phyloP scores from a whole-genome alignment of 208 protist genomes.

The Blechomonas ayalai region DNA sequence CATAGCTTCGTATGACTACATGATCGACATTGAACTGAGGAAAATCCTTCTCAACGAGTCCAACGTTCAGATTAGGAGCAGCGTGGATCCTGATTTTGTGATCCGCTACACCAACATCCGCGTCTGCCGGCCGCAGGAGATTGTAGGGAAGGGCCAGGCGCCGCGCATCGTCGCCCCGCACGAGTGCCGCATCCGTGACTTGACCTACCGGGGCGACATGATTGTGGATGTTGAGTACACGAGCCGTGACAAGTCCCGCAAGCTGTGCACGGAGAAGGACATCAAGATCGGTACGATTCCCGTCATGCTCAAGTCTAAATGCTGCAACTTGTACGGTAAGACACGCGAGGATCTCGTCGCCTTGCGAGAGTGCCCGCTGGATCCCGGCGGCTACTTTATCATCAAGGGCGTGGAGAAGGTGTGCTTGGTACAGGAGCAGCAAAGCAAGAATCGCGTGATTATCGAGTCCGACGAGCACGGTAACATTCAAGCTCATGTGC shows the following conservation, averaged over 20 bases:
- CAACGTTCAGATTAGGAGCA: slow-evolving; percentile 85
- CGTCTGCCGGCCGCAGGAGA: slow-evolving; percentile 65
- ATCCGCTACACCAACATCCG: slow-evolving; percentile 87
- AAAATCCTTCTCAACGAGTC: slow-evolving; percentile 86
- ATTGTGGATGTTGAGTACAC: slow-evolving; percentile 86
- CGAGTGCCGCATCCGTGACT: slow-evolving; percentile 93
- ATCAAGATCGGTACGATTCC: slow-evolving; percentile 97
- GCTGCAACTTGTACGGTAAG: slow-evolving; percentile 94
- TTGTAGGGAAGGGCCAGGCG: slow-evolving; percentile 75
- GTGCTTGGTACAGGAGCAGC: slow-evolving; percentile 92
- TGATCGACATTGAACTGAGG: slow-evolving; percentile 78
- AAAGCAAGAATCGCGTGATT: slow-evolving; percentile 99
- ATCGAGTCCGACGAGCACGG: slow-evolving; percentile 85
- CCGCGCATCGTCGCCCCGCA: slow-evolving; percentile 88
- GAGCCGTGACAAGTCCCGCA: slow-evolving; percentile 48
- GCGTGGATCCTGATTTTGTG: slow-evolving; percentile 75
- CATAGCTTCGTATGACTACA: slow-evolving; percentile 84
- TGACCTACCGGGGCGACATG: slow-evolving; percentile 91
- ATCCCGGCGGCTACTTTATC: slow-evolving; percentile 99
- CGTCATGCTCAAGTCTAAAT: slow-evolving; percentile 98
- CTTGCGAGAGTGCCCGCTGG: slow-evolving; percentile 98
- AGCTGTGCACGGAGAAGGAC: slow-evolving; percentile 57
- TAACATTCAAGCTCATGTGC: slow-evolving; percentile 73
- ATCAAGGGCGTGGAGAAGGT: slow-evolving; percentile 99
- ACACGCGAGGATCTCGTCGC: slow-evolving; percentile 88